These are phyloP conservation scores for Neurospora sp. DNA, from an alignment of 495 filamentous ascomycete genomes.

Conservation along the genomic window DNA sequence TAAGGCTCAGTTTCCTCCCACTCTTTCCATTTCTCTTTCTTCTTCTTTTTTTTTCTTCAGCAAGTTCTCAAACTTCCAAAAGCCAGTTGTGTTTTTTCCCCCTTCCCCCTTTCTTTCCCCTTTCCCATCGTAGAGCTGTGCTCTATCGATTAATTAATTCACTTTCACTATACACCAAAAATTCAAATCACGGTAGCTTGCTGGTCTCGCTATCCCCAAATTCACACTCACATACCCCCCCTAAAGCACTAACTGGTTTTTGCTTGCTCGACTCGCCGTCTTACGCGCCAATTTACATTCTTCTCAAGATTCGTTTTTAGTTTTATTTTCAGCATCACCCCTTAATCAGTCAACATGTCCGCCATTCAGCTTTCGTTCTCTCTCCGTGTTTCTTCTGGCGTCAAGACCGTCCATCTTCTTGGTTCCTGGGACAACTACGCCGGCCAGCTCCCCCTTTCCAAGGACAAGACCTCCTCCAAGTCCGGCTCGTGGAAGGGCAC, in stretches of 20 bases:
- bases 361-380: slow-evolving; percentile 78
- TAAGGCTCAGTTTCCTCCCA: slow-evolving; percentile 35
- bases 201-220: slow-evolving; percentile 36
- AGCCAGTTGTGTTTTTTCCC: slow-evolving; percentile 47
- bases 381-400: slow-evolving; percentile 89
- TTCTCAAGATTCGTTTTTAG: slow-evolving; percentile 20
- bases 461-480: slow-evolving; percentile 69
- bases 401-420: slow-evolving; percentile 95
- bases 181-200: slow-evolving; percentile 29
- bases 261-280: slow-evolving; percentile 48
- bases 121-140: slow-evolving; percentile 44
- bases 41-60: slow-evolving; percentile 54
- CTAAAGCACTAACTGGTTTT: slow-evolving; percentile 39
- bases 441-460: slow-evolving; percentile 83
- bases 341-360: slow-evolving; percentile 55
- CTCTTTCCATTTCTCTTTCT: slow-evolving; percentile 19
- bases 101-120: slow-evolving; percentile 39
- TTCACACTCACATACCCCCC: slow-evolving; percentile 25
- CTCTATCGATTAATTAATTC: slow-evolving; percentile 32
- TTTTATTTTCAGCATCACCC: slow-evolving; percentile 23
- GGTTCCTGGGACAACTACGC: slow-evolving; percentile 98
- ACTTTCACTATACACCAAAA: slow-evolving; percentile 24
- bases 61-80: slow-evolving; percentile 64
- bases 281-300: slow-evolving; percentile 12
- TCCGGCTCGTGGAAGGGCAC: slow-evolving; percentile 85